Percentiles rank a stretch among this genome's conserved stretches.
Evolutionary conservation across 192 early-diverging fungal genomes (phyloP).

Genomic region (Geosiphon pyriformis): DNA sequence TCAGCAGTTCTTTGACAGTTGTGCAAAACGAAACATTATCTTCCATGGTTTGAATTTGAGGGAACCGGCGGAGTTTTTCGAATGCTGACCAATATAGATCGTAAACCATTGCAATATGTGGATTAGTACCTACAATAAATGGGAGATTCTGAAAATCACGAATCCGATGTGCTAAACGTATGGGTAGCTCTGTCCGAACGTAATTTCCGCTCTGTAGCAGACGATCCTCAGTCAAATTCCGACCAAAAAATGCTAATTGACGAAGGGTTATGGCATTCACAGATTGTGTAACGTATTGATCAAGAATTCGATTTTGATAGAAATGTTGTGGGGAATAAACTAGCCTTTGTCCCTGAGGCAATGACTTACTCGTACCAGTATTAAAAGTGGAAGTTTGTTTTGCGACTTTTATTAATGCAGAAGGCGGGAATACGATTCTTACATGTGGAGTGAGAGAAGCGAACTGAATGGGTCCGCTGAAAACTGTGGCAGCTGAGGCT

Average conservation of each 20-base stretch:
- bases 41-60: conserved; percentile 68
- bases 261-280: conserved; percentile 80
- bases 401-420: background rate
- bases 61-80: conserved; percentile 68
- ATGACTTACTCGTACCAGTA: background rate
- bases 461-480: conserved; percentile 2
- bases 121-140: conserved; percentile 90
- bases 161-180: conserved; percentile 88
- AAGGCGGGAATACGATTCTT: background rate
- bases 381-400: background rate
- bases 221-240: conserved; percentile 78
- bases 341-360: conserved; percentile 6
- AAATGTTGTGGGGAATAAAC: conserved; percentile 60
- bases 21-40: conserved; percentile 81
- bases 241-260: conserved; percentile 87
- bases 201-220: conserved; percentile 86
- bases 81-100: conserved; percentile 93
- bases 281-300: conserved; percentile 74
- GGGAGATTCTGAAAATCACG: conserved; percentile 89
- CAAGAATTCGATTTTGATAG: conserved; percentile 88
- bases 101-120: conserved; percentile 81
- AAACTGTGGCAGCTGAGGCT: background rate
- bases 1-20: conserved; percentile 63
- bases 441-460: background rate
- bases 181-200: conserved; percentile 80